Conservation (phyloP, 306 rosid genomes). For the Trifolium dubium region DNA sequence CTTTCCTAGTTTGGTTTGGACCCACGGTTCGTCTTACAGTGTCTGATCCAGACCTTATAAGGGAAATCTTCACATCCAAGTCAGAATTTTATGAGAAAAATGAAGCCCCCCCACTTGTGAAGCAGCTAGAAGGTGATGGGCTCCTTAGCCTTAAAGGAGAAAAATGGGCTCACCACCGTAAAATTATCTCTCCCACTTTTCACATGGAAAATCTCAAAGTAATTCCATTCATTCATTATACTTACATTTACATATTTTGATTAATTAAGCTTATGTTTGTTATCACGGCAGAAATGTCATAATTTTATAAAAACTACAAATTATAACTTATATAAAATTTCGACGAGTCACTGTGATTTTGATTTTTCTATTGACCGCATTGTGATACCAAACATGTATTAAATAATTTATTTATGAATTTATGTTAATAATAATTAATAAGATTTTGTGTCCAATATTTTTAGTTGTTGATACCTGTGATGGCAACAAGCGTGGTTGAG, state of each 20-base stretch:
- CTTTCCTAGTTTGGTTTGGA: conserved; percentile 97
- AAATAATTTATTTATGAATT: no score
- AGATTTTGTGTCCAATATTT: conserved; percentile 1
- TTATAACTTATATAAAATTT: no score
- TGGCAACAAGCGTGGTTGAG: conserved; percentile 73
- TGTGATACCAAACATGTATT: no score
- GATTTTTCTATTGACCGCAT: no score
- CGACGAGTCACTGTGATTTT: no score
- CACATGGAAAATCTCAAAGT: conserved; percentile 95
- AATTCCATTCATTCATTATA: background rate
- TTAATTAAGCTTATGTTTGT: no score
- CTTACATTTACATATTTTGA: no score
- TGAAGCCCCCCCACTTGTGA: conserved; percentile 93
- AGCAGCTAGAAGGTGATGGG: conserved; percentile 96
- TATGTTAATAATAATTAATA: background rate
- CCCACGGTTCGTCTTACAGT: conserved; percentile 80
- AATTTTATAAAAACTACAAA: no score
- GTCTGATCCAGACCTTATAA: conserved; percentile 86
- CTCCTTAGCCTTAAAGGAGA: conserved; percentile 92
- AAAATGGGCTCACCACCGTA: conserved; percentile 95
- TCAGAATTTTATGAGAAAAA: conserved; percentile 85
- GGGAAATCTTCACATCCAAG: conserved; percentile 86
- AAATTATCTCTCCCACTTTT: conserved; percentile 85
- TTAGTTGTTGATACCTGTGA: conserved; percentile 80
- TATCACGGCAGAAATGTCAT: no score